Conservation (phyloP, 352 stramenopile species). For the Globisporangium recalcitrans region DNA sequence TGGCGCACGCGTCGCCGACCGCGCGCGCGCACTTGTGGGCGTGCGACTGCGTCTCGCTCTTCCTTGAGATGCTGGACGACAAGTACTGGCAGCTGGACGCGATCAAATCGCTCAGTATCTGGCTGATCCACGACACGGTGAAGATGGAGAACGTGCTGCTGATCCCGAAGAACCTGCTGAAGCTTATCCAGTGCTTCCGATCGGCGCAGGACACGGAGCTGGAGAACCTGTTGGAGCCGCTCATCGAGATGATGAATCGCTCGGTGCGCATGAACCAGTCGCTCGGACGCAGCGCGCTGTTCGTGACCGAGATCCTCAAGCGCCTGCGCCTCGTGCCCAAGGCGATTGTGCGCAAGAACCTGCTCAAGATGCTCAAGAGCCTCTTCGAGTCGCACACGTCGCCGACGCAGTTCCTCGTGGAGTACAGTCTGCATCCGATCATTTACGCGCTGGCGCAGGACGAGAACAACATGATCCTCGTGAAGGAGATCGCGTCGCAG, state of each 20-base stretch:
- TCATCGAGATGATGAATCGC: constrained; percentile 75
- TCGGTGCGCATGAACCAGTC: constrained; percentile 79
- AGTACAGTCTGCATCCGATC: constrained; percentile 84
- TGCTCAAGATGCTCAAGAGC: constrained; percentile 91
- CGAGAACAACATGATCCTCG: constrained; percentile 87
- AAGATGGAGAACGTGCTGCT: constrained; percentile 82
- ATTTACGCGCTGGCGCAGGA: constrained; percentile 80
- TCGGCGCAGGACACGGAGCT: constrained; percentile 64
- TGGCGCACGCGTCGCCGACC: constrained; percentile 86
- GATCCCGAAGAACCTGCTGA: constrained; percentile 54
- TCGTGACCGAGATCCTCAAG: constrained; percentile 80
- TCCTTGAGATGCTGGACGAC: constrained; percentile 84
- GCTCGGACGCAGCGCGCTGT: constrained; percentile 79
- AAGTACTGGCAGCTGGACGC: constrained; percentile 89
- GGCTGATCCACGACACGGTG: constrained; percentile 78
- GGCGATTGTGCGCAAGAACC: constrained; percentile 87
- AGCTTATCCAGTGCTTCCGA: constrained; percentile 68
- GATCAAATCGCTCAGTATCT: constrained; percentile 85
- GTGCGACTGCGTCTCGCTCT: constrained; percentile 76
- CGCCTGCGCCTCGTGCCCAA: constrained; percentile 78
- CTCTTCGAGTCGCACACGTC: constrained; percentile 86
- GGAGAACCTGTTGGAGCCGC: constrained; percentile 72
- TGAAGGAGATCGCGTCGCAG: constrained; percentile 86
- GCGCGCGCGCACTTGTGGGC: constrained; percentile 83
- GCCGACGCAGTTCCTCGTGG: constrained; percentile 80